Evolutionary conservation across 75 land plant genomes (phyloP), one percentile per base, ranked within the genome.

Genomic region (Cunninghamia lanceolata): DNA sequence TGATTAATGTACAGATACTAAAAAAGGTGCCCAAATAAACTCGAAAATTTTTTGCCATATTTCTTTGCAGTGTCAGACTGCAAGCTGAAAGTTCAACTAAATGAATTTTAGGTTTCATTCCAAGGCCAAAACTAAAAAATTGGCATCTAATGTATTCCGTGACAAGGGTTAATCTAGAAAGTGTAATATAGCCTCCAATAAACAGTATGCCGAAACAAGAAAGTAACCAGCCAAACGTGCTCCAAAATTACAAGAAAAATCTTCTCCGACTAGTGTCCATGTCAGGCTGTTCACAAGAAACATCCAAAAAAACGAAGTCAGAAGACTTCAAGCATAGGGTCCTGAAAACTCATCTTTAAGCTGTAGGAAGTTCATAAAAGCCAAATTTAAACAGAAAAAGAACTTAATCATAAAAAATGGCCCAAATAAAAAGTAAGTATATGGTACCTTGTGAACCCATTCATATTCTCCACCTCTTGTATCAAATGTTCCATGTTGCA

Each of bases 401-500:
- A 43, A 36, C 78, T 76, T 39, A 38, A 52, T 63, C 75, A 59
- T 47, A 14, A 17, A 85, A 42, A 38, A 83, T 42, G 43, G 17
- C 8, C 11, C 46, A 75, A 14, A 82, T 25, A 84, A 63, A 14
- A 9, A 43, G 39, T 56, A 52, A 34, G 50, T n/a, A 36, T 17
- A n/a, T 70, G 0, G 28, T 87, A 92, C 94, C 94, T 94, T 94
- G 88, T 94, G 95, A 59, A 94, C 94, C 95, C 95, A 94, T 85
- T 97, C 98, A 88, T 90, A 97, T 86, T 97, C 99, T 66, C 99
- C 99, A 38, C 91, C 92, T 85, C 95, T 96, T 17, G 95, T 86
- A 86, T 97, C 99, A 88, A 97, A 97, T 13, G 98, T 97, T 84
- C 99, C 98, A 88, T 95, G 93, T 82, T 97, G 99, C 85, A 97